These are phyloP conservation scores for Entomortierella beljakovae DNA, from an alignment of 192 early-diverging fungal species.

Conservation along the genomic window DNA sequence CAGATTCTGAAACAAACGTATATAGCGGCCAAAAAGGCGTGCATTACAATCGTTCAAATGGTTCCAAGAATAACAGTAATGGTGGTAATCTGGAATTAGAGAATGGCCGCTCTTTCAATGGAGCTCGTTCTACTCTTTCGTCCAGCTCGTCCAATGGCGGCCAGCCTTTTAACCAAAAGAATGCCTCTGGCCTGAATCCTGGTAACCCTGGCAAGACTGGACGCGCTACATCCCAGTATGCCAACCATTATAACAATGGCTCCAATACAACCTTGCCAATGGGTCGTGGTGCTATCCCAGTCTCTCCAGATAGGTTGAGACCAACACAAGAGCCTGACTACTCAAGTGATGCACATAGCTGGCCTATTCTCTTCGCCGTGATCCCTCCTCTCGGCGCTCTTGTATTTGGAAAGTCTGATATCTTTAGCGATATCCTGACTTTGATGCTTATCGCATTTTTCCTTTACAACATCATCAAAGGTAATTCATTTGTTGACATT, in stretches of 20 bases:
- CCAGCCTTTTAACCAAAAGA: slow-evolving; percentile 9
- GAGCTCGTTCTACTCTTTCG: slow-evolving; percentile 30
- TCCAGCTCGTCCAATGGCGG: slow-evolving; percentile 35
- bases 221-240: neutral
- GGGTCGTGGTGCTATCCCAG: neutral
- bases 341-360: slow-evolving; percentile 60
- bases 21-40: slow-evolving; percentile 22
- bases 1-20: slow-evolving; percentile 44
- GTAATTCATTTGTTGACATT: too few relatives aligned
- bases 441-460: slow-evolving; percentile 67
- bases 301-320: slow-evolving; percentile 1
- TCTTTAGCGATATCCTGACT: slow-evolving; percentile 69
- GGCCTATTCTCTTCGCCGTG: slow-evolving; percentile 70
- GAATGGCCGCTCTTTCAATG: slow-evolving; percentile 7
- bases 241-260: slow-evolving; percentile 13
- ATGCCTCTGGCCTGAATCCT: neutral
- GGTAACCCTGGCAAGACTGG: neutral
- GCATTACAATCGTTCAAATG: slow-evolving; percentile 21
- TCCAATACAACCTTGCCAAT: slow-evolving; percentile 21
- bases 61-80: slow-evolving; percentile 11
- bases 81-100: slow-evolving; percentile 30
- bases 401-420: slow-evolving; percentile 67
- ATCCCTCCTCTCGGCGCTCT: slow-evolving; percentile 67
- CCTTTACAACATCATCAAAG: slow-evolving; percentile 71
- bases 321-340: slow-evolving; percentile 53